Percentiles rank a stretch among this genome's conserved stretches.
Conservation (phyloP, 2,329 filamentous ascomycete species). For the Metarhizium guizhouense region DNA sequence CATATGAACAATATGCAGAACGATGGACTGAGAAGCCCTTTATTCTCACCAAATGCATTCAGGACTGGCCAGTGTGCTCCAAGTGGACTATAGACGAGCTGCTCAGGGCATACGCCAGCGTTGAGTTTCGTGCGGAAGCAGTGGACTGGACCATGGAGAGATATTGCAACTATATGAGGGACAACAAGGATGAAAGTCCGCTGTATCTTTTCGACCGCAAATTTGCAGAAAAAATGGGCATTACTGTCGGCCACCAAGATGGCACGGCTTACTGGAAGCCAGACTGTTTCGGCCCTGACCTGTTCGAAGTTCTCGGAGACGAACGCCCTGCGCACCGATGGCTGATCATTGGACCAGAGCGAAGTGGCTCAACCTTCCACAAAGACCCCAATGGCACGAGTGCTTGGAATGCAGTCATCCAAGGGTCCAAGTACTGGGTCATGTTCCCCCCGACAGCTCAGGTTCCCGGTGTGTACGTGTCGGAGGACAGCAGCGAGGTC, state of each 20-base stretch:
- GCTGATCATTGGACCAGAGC: constrained; percentile 81
- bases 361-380: constrained; percentile 91
- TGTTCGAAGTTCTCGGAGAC: constrained; percentile 69
- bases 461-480: constrained; percentile 86
- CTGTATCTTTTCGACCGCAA: constrained; percentile 84
- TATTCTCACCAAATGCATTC: constrained; percentile 74
- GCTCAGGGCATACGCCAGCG: constrained; percentile 51
- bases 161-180: constrained; percentile 74
- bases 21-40: constrained; percentile 77
- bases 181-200: constrained; percentile 77
- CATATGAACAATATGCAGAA: constrained; percentile 62
- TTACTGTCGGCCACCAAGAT: constrained; percentile 49
- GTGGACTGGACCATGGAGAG: constrained; percentile 84
- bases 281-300: constrained; percentile 74
- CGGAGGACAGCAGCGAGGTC: constrained; percentile 82
- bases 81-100: constrained; percentile 67
- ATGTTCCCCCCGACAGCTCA: constrained; percentile 80
- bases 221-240: constrained; percentile 78
- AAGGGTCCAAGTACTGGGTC: constrained; percentile 94
- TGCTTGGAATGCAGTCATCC: constrained; percentile 90
- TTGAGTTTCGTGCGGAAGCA: constrained; percentile 78
- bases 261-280: constrained; percentile 66
- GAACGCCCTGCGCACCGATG: constrained; percentile 83
- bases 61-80: constrained; percentile 68
- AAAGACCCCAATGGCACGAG: constrained; percentile 68